Percentiles rank a stretch among this genome's conserved stretches.
Evolutionary conservation across 2,329 filamentous ascomycete genomes (phyloP).

Genomic region (Thyridium curvatum): DNA sequence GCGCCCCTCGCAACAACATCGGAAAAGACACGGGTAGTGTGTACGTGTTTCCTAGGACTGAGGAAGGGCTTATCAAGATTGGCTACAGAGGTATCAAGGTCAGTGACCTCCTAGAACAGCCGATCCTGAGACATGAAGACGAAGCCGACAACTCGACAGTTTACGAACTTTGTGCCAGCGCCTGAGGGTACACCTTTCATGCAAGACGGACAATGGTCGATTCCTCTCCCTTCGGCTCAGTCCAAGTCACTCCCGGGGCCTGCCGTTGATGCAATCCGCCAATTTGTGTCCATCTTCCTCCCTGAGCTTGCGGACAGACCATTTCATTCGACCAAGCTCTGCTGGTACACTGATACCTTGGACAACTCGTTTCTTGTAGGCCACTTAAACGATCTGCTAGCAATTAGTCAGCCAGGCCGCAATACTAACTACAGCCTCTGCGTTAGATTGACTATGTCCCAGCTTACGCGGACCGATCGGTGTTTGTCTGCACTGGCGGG

Average conservation of each 20-base stretch:
- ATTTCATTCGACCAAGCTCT: conserved; percentile 15
- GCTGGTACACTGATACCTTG: conserved; percentile 27
- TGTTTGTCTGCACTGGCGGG: conserved; percentile 6
- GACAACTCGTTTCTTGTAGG: conserved; percentile 27
- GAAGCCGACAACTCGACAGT: conserved; percentile 9
- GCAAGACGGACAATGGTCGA: conserved; percentile 22
- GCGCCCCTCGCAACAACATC: conserved; percentile 3
- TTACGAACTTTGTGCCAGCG: conserved; percentile 22
- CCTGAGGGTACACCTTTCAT: conserved; percentile 17
- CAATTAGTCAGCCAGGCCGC: conserved; percentile 2
- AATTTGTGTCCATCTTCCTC: conserved; percentile 9
- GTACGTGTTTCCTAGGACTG: conserved; percentile 13
- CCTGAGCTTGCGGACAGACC: conserved; percentile 17
- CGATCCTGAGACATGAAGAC: too few relatives aligned
- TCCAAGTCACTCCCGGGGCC: conserved; percentile 12
- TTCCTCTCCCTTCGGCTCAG: conserved; percentile 17
- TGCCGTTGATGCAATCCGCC: conserved; percentile 13
- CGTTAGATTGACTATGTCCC: too few relatives aligned
- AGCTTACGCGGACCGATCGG: neutral
- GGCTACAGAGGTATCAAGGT: conserved; percentile 19
- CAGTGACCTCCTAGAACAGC: too few relatives aligned
- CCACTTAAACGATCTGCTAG: conserved; percentile 16
- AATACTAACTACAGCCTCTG: too few relatives aligned
- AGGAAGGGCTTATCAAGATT: conserved; percentile 17
- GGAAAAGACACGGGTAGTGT: too few relatives aligned